Percentiles rank a stretch among this genome's conserved stretches.
These are phyloP conservation scores for Trichoderma aggressivum DNA, from an alignment of 2,329 filamentous ascomycete species.

Conservation along the genomic window DNA sequence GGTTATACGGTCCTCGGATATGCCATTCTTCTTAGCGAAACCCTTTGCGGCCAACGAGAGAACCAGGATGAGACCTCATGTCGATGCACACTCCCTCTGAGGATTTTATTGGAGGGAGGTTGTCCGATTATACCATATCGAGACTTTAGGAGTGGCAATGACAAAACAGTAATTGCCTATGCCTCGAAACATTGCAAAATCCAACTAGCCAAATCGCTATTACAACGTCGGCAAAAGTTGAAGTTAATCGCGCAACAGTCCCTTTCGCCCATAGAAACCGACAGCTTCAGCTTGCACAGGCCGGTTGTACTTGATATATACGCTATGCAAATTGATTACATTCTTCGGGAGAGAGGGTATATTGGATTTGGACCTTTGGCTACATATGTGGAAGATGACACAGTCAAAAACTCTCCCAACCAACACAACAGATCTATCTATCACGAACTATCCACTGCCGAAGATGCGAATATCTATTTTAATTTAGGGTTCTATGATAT, in stretches of 20 bases:
- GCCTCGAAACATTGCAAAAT: neutral
- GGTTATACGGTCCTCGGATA: neutral
- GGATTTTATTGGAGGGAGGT: neutral
- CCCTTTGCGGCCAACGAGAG: neutral
- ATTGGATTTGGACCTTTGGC: neutral
- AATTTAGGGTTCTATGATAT: neutral
- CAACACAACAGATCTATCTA: neutral
- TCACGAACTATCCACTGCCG: neutral
- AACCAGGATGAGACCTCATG: neutral
- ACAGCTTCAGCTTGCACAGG: neutral
- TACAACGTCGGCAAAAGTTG: neutral
- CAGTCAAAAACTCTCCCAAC: fast-evolving
- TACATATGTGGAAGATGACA: neutral
- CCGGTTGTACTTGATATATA: neutral
- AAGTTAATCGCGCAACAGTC: neutral
- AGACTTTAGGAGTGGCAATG: neutral
- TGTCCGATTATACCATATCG: neutral
- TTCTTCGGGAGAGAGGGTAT: neutral
- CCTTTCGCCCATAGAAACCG: neutral
- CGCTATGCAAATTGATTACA: neutral
- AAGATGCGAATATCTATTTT: neutral
- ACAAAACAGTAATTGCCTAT: neutral
- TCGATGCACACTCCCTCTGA: neutral
- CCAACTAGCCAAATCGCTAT: neutral
- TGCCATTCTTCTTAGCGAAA: neutral